Evolutionary conservation across 345 rosid genomes (phyloP).

Genomic region (Mangifera indica): DNA sequence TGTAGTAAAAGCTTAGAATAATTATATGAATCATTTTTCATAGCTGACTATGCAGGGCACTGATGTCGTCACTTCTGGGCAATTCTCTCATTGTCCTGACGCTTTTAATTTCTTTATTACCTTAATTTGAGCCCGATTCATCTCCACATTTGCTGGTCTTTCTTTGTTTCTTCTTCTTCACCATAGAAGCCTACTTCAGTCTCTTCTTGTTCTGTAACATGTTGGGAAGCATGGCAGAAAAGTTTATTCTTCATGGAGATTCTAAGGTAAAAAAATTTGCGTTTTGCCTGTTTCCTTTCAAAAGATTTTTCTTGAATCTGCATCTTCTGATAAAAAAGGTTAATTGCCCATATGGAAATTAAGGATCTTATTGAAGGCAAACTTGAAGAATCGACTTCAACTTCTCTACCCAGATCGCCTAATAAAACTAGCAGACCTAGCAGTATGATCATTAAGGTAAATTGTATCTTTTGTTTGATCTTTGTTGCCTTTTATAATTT

Average conservation of each 20-base stretch:
- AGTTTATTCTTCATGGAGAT: conserved; percentile 14
- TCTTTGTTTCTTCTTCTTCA: neutral
- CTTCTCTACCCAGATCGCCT: conserved; percentile 24
- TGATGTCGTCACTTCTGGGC: conserved; percentile 26
- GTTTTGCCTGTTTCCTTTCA: neutral
- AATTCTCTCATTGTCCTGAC: conserved; percentile 24
- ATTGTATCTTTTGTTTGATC: neutral
- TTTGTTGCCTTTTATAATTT: neutral
- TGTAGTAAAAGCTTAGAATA: no score
- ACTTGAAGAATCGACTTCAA: conserved; percentile 22
- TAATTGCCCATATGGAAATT: neutral
- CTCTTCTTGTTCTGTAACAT: neutral
- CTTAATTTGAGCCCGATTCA: neutral
- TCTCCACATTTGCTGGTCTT: conserved; percentile 2
- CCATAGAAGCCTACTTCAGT: neutral
- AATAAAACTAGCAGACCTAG: conserved; percentile 39
- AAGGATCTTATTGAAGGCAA: conserved; percentile 19
- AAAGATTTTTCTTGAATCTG: no score
- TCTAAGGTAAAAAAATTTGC: conserved; percentile 20
- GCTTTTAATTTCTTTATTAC: conserved; percentile 17
- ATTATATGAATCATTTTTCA: neutral
- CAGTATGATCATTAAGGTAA: conserved; percentile 53
- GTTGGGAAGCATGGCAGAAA: conserved; percentile 23
- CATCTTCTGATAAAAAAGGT: neutral
- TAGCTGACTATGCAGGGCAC: conserved; percentile 8